phyloP scores from a whole-genome alignment of 2,329 filamentous ascomycete genomes.

The Volutella citrinella region DNA sequence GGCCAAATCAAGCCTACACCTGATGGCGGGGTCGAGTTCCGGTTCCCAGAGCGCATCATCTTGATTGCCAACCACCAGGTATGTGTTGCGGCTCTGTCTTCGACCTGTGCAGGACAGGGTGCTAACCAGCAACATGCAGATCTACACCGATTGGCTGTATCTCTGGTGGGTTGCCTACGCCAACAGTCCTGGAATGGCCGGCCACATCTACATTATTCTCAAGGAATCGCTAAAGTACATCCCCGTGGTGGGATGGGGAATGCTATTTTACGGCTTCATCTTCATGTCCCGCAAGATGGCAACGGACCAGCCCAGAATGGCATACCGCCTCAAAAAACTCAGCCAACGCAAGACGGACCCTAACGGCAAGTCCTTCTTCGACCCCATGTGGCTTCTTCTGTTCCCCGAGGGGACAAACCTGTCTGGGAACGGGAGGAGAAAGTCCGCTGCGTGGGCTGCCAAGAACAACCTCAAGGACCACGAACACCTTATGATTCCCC shows the following conservation, averaged over 20 bases:
- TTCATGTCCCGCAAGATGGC: slow-evolving; percentile 91
- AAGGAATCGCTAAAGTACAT: slow-evolving; percentile 84
- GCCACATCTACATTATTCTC: slow-evolving; percentile 84
- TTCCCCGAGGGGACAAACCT: slow-evolving; percentile 88
- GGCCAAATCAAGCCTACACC: slow-evolving; percentile 68
- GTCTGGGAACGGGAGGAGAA: slow-evolving; percentile 65
- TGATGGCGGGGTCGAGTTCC: slow-evolving; percentile 72
- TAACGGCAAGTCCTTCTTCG: slow-evolving; percentile 51
- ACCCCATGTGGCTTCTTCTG: slow-evolving; percentile 88
- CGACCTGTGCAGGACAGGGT: slow-evolving; percentile 17
- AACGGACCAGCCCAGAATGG: slow-evolving; percentile 71
- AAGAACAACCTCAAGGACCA: slow-evolving; percentile 72
- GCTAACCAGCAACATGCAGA: slow-evolving; percentile 35
- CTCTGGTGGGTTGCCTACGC: slow-evolving; percentile 94
- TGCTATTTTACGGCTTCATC: slow-evolving; percentile 86
- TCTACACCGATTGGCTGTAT: slow-evolving; percentile 91
- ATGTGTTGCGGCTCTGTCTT: slow-evolving; percentile 4
- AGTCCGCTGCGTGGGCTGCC: slow-evolving; percentile 72
- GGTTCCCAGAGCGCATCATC: slow-evolving; percentile 77
- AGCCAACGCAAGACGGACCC: slow-evolving; percentile 55
- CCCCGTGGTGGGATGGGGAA: slow-evolving; percentile 75
- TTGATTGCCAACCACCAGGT: slow-evolving; percentile 86
- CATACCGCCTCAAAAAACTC: slow-evolving; percentile 69
- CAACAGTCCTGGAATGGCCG: slow-evolving; percentile 70
- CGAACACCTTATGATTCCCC: slow-evolving; percentile 71